phyloP scores from a whole-genome alignment of 1,284 basidiomycete genomes.

The Apiotrichum veenhuisii region DNA sequence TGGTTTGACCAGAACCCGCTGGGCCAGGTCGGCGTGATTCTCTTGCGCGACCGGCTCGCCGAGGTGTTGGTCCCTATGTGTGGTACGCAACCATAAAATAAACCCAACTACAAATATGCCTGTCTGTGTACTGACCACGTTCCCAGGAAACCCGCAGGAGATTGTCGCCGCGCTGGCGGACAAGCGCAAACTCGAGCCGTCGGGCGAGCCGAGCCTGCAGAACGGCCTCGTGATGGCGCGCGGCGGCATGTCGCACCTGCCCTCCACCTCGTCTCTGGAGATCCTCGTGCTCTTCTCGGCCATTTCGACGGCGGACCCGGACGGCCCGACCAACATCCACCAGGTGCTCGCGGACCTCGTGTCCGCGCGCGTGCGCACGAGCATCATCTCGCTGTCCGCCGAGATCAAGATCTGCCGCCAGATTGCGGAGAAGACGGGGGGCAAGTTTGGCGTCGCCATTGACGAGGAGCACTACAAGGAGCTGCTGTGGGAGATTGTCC shows the following conservation, averaged over 20 bases:
- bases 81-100: too few relatives aligned
- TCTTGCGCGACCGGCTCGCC: constrained; percentile 81
- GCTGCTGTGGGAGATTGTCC: constrained; percentile 89
- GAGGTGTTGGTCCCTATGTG: constrained; percentile 85
- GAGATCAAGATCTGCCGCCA: constrained; percentile 97
- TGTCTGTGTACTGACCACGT: neutral
- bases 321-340: constrained; percentile 71
- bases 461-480: constrained; percentile 97
- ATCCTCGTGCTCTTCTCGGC: constrained; percentile 91
- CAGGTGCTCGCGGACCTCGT: constrained; percentile 80
- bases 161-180: constrained; percentile 80
- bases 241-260: constrained; percentile 88
- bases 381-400: constrained; percentile 85
- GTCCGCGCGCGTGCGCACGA: constrained; percentile 79
- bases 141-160: constrained; percentile 95
- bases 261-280: constrained; percentile 91
- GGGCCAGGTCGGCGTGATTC: constrained; percentile 91
- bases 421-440: constrained; percentile 81
- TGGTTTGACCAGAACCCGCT: constrained; percentile 99
- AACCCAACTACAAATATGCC: neutral
- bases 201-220: constrained; percentile 90
- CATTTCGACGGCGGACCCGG: constrained; percentile 92
- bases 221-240: constrained; percentile 95
- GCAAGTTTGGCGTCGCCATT: constrained; percentile 88
- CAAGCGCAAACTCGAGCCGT: constrained; percentile 80